Conservation (phyloP, 805 yeast species). For the Starmerella kuoi region DNA sequence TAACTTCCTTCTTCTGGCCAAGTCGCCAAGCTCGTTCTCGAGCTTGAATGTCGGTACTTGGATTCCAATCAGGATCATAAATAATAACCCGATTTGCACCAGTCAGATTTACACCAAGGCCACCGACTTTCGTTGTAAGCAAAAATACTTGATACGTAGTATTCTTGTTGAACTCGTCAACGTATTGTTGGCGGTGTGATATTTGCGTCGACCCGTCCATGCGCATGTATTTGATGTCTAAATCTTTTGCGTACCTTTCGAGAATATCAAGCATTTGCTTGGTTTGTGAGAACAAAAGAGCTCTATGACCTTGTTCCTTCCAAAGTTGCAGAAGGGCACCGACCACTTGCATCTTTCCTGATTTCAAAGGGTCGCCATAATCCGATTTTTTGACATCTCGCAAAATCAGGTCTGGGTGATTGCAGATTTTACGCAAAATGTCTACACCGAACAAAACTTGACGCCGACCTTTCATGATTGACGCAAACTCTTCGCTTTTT, state of each 20-base stretch:
- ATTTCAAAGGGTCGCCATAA: constrained; percentile 39
- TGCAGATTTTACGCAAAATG: constrained; percentile 79
- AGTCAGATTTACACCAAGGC: constrained; percentile 82
- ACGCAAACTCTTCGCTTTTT: constrained; percentile 58
- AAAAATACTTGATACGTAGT: constrained; percentile 51
- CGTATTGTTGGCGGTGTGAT: constrained; percentile 59
- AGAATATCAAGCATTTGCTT: constrained; percentile 86
- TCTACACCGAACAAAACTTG: constrained; percentile 86
- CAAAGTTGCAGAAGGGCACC: constrained; percentile 62
- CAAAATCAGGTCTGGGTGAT: constrained; percentile 79
- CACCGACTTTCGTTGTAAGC: constrained; percentile 91
- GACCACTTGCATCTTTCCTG: constrained; percentile 88
- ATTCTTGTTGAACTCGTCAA: constrained; percentile 65
- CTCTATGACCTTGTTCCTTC: constrained; percentile 64
- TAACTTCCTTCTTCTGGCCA: constrained; percentile 87
- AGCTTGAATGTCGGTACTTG: constrained; percentile 94
- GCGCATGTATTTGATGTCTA: constrained; percentile 45
- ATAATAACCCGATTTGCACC: constrained; percentile 93
- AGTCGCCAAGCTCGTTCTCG: constrained; percentile 94
- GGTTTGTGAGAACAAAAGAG: constrained; percentile 82
- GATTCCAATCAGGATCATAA: constrained; percentile 97
- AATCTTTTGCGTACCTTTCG: constrained; percentile 46
- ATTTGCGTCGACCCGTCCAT: constrained; percentile 95
- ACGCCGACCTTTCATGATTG: constrained; percentile 61
- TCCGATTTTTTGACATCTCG: constrained; percentile 30